Conservation (phyloP, 306 rosid genomes). For the Rosa lucieae region DNA sequence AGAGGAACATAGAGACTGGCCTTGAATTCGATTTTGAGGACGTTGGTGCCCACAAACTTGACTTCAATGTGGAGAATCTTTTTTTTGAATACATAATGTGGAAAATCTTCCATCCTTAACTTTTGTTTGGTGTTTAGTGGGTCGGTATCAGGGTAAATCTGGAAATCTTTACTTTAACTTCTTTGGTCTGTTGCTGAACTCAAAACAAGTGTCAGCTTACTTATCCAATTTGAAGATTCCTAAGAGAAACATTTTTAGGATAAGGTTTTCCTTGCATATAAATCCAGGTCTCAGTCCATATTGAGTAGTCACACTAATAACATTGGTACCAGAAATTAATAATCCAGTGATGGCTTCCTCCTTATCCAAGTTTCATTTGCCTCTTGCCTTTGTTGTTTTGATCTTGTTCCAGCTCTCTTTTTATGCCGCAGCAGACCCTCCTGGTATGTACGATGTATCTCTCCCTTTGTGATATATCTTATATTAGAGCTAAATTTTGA, state of each 20-base stretch:
- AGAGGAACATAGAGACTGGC: background rate
- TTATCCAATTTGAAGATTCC: too few relatives aligned
- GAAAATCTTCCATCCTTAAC: background rate
- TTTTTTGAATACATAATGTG: too few relatives aligned
- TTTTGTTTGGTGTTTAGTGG: background rate
- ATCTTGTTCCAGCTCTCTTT: background rate
- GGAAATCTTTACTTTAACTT: background rate
- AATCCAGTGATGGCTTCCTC: constrained; percentile 3
- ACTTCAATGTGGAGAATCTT: background rate
- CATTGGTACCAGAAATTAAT: background rate
- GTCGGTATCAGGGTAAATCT: background rate
- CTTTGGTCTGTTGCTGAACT: background rate
- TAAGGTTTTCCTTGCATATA: background rate
- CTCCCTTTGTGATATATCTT: background rate
- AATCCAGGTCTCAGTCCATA: background rate
- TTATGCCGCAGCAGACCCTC: background rate
- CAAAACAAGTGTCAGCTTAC: background rate
- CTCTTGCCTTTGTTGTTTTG: background rate
- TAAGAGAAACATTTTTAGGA: too few relatives aligned
- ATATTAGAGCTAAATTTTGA: background rate
- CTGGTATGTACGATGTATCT: background rate
- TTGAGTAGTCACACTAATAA: background rate
- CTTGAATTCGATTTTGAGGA: background rate
- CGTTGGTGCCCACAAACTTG: background rate
- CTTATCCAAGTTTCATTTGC: background rate